phyloP scores from a whole-genome alignment of 2,329 filamentous ascomycete species.

The Golovinomyces cichoracearum region DNA sequence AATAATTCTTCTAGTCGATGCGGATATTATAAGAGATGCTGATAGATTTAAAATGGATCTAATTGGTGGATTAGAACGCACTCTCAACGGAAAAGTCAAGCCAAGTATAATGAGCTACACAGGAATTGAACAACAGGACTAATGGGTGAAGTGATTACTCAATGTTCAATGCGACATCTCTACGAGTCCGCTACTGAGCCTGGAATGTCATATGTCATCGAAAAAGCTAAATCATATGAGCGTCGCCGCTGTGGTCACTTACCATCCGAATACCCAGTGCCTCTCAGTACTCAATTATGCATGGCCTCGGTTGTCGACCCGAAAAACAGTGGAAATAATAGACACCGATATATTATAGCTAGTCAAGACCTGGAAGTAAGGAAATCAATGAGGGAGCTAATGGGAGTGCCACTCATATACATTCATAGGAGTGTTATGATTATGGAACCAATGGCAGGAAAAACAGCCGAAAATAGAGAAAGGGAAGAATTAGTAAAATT shows the following conservation, averaged over 20 bases:
- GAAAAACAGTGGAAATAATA: constrained; percentile 44
- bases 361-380: constrained; percentile 42
- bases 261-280: constrained; percentile 42
- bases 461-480: constrained; percentile 35
- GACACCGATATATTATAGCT: constrained; percentile 55
- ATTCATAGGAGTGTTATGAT: constrained; percentile 58
- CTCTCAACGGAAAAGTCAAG: constrained; percentile 68
- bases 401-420: constrained; percentile 53
- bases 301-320: constrained; percentile 52
- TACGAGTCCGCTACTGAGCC: constrained; percentile 35
- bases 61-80: constrained; percentile 47
- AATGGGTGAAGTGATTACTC: constrained; percentile 37
- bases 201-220: constrained; percentile 29
- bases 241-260: constrained; percentile 56
- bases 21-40: constrained; percentile 59
- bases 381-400: constrained; percentile 34
- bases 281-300: constrained; percentile 44
- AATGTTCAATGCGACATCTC: constrained; percentile 56
- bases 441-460: constrained; percentile 48
- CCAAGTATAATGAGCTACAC: constrained; percentile 28
- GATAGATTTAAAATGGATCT: constrained; percentile 74
- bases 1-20: constrained; percentile 33
- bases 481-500: constrained; percentile 52
- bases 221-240: constrained; percentile 49
- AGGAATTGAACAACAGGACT: constrained; percentile 2